Evolutionary conservation across 129 eudicot genomes (phyloP), one percentile per base, ranked within the genome.

Genomic region (Pittosporum tobira): DNA sequence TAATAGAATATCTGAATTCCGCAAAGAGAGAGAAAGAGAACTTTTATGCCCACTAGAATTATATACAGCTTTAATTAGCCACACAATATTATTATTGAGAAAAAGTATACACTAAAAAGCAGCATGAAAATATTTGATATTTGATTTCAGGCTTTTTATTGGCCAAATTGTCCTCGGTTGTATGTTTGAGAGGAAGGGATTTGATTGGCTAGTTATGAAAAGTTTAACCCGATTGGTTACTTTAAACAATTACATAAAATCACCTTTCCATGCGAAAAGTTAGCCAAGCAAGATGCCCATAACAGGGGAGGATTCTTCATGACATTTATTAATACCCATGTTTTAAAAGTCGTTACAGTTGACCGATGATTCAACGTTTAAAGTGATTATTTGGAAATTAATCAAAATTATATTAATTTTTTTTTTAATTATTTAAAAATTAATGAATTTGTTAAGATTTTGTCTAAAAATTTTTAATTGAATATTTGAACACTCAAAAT

Each of bases 41-140:
- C 48, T 62, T 68, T 52, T 20, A 71, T 74, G 67, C 84, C 83
- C 61, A 67, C 81, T 66, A 43, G 68, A 70, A 61, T 28, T 65
- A n/a, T 31, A 55, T 75, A 65, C 63, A 53, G 51, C 26, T 66
- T 62, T 48, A 24, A 56, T 24, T 40, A 50, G 22, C 73, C 70
- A 49, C 73, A 67, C 60, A 67, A 26, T 46, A 26, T 28, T 67
- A 26, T 28, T 67, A 66, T 57, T 36, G 34, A 43, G 16, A 20
- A 23, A 67, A 77, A 66, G 82, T 47, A 67, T 71, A 21, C 48
- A 48, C 26, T 62, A 64, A 62, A 65, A 69, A 30, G 36, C 5
- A n/a, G 55, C 46, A 47, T 68, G 25, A 45, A 54, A 31, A 44
- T n/a, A 4, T 19, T 57, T 18, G n/a, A 20, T 38, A 36, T 36